phyloP scores from a whole-genome alignment of 106 monocot genomes.

The Platanthera guangdongensis region DNA sequence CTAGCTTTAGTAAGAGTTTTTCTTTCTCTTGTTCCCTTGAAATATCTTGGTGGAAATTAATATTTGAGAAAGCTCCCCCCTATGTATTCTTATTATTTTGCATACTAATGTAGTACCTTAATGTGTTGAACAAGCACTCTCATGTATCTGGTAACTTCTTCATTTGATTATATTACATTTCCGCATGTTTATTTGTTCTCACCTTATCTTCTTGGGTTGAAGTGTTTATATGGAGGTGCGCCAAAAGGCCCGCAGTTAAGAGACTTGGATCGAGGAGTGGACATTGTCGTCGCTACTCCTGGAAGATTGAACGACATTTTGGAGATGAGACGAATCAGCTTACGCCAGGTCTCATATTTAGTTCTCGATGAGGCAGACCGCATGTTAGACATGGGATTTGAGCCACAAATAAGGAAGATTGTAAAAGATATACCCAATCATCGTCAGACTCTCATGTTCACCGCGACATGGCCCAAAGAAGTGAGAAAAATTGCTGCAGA shows the following conservation, averaged over 20 bases:
- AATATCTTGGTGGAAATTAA: background rate
- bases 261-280: constrained; percentile 80
- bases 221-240: constrained; percentile 98
- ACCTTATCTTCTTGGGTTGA: constrained; percentile 5
- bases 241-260: constrained; percentile 88
- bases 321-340: constrained; percentile 76
- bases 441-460: constrained; percentile 95
- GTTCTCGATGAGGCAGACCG: constrained; percentile 95
- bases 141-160: background rate
- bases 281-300: constrained; percentile 94
- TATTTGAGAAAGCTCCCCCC: background rate
- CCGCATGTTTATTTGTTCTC: background rate
- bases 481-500: constrained; percentile 85
- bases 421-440: constrained; percentile 78
- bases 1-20: background rate
- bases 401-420: constrained; percentile 91
- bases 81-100: background rate
- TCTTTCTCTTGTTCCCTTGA: background rate
- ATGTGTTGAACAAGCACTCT: background rate
- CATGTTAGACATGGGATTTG: constrained; percentile 99
- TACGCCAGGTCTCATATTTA: constrained; percentile 80
- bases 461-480: constrained; percentile 98
- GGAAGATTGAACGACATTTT: constrained; percentile 89
- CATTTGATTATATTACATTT: background rate
- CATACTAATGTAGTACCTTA: no score